Evolutionary conservation across 2,329 filamentous ascomycete species (phyloP).

Genomic region (Exophiala aquamarina): DNA sequence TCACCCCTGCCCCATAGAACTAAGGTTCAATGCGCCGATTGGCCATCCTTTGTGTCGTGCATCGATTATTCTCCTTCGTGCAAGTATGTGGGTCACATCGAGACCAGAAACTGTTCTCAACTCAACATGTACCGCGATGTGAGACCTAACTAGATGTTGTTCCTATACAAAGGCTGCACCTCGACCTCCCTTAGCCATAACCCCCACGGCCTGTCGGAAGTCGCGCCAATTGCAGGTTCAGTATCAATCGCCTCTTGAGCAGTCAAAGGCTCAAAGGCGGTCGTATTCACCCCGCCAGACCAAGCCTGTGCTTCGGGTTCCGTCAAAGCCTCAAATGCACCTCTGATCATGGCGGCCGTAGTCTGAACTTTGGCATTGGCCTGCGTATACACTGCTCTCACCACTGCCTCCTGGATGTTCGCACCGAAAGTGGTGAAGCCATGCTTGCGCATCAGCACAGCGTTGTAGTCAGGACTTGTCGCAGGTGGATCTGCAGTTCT

Average conservation of each 20-base stretch:
- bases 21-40: no score
- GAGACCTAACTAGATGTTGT: conserved; percentile 3
- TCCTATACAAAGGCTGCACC: conserved; percentile 16
- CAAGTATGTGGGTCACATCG: no score
- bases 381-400: conserved; percentile 44
- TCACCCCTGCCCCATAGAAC: no score
- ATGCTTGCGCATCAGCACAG: conserved; percentile 48
- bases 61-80: no score
- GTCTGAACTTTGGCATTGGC: conserved; percentile 45
- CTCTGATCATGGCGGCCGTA: conserved; percentile 31
- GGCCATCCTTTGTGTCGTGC: no score
- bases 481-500: conserved; percentile 2
- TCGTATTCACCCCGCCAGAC: background rate
- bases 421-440: conserved; percentile 43
- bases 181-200: conserved; percentile 19
- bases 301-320: background rate
- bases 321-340: conserved; percentile 6
- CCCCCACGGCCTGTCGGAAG: conserved; percentile 12
- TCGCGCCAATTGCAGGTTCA: background rate
- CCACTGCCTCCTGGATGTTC: conserved; percentile 42
- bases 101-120: no score
- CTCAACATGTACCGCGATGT: no score
- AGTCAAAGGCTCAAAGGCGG: conserved; percentile 13
- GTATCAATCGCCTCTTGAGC: conserved; percentile 14
- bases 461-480: conserved; percentile 28